Base-by-base conservation (phyloP, 2,329 filamentous ascomycete genomes). In the Neofusicoccum umdonicola region DNA sequence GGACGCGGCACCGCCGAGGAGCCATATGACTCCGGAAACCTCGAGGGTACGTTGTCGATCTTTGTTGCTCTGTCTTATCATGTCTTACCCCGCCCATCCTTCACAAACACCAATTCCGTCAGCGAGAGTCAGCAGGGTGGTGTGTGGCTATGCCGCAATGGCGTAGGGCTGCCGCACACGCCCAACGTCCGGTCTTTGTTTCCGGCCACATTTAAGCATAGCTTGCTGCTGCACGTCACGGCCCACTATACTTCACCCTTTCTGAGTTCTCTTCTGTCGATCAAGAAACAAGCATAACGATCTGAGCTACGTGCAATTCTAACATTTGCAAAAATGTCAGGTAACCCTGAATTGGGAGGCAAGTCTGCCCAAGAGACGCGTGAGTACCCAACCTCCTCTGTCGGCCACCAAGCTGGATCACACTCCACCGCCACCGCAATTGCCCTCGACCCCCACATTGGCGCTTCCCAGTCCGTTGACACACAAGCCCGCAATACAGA, bases 1-100 rank as follows among this genome's bases (percentile, higher is more conserved):
- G 92, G 92, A 44, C 80, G 89, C 73, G 89, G 90, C 4, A 83
- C 84, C 27, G 83, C 82, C 48, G 86, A 85, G 12, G 88, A 94
- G 74, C 92, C 92, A 0, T 96, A 88, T 71, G 92, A 95, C 73
- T 87, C 87, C 65, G 92, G 92, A 56, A 95, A 95, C 75, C 78
- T 85, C n/a, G 83, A 86, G 80, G 84, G 82, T 87, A 76, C 69
- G 79, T 51, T 22, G 34, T 22, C 9, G 31, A 47, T 22, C 42
- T 48, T 68, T 31, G 37, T 56, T 19, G 13, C 44, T 44, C 15
- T 57, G 52, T 44, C 50, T 41, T 5, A 9, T 44, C 52, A 34
- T 47, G 31, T 47, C 37, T 35, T 22, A 34, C 22, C 37, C 17
- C 35, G 13, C 19, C 45, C 35, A 17, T 15, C 31, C 39, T 42